Evolutionary conservation across 352 stramenopile genomes (phyloP).

Genomic region (Blastocystis sp.): DNA sequence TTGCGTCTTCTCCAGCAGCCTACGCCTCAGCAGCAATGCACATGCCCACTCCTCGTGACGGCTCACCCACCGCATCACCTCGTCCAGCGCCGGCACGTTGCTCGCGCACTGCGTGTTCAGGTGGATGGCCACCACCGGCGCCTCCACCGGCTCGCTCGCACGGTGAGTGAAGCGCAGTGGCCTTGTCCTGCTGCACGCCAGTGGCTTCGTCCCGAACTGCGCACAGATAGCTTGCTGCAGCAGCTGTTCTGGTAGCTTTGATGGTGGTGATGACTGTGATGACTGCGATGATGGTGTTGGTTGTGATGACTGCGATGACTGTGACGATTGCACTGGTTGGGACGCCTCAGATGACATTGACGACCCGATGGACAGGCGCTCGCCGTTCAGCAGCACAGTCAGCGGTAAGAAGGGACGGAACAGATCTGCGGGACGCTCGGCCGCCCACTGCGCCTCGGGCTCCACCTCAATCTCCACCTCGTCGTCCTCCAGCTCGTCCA

Average conservation of each 20-base stretch:
- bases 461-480: background rate
- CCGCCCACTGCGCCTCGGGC: background rate
- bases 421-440: background rate
- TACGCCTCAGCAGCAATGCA: background rate
- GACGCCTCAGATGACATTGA: too few species aligned
- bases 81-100: slow-evolving; percentile 7
- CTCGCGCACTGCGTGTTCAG: background rate
- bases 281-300: background rate
- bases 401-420: background rate
- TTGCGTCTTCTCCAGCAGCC: background rate
- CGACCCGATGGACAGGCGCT: background rate
- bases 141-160: background rate
- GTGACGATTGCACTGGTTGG: background rate
- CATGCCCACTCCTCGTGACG: background rate
- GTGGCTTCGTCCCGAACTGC: background rate
- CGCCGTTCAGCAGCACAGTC: background rate
- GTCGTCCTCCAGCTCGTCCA: slow-evolving; percentile 10
- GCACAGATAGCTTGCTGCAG: slow-evolving; percentile 1
- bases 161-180: background rate
- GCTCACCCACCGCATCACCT: background rate
- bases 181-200: background rate
- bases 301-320: background rate
- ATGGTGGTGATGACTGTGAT: background rate
- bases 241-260: too few species aligned
- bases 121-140: background rate